These are phyloP conservation scores for Bauhinia variegata DNA, from an alignment of 306 rosid species.

Conservation along the genomic window DNA sequence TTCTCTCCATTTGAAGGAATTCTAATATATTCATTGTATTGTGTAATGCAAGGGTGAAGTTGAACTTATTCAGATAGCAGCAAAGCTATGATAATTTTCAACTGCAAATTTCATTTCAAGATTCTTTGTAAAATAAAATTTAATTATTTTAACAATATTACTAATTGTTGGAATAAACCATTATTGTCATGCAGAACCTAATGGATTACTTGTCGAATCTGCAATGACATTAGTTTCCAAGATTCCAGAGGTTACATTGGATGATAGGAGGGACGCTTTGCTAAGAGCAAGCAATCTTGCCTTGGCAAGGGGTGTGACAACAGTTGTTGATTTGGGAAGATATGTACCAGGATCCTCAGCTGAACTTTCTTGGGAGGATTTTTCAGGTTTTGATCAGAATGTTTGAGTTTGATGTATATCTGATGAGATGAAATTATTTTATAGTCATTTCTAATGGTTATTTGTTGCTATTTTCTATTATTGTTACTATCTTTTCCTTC, in stretches of 20 bases:
- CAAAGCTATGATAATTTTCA: neutral
- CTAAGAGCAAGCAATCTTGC: conserved; percentile 69
- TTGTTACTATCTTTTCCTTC: neutral
- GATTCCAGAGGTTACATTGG: conserved; percentile 67
- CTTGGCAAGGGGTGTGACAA: conserved; percentile 75
- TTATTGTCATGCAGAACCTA: conserved; percentile 64
- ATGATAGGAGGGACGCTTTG: conserved; percentile 83
- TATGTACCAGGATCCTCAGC: conserved; percentile 64
- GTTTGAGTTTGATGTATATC: conserved; percentile 25
- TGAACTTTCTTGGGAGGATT: conserved; percentile 80
- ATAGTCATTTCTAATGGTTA: neutral
- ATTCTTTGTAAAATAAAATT: conserved; percentile 7
- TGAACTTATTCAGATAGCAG: conserved; percentile 5
- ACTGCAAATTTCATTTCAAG: conserved; percentile 18
- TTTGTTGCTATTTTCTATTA: neutral
- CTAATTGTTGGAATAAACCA: conserved; percentile 10
- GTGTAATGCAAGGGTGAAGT: neutral
- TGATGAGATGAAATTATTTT: conserved; percentile 11
- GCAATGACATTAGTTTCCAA: conserved; percentile 59
- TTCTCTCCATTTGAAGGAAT: conserved; percentile 20
- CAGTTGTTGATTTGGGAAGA: conserved; percentile 90
- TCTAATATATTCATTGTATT: neutral
- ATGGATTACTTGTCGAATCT: conserved; percentile 77
- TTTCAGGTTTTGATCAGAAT: conserved; percentile 59
- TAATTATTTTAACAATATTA: conserved; percentile 12